Percentiles rank a stretch among this genome's conserved stretches.
Conservation (phyloP, 2,329 filamentous ascomycete species). For the Aspergillus sergii region DNA sequence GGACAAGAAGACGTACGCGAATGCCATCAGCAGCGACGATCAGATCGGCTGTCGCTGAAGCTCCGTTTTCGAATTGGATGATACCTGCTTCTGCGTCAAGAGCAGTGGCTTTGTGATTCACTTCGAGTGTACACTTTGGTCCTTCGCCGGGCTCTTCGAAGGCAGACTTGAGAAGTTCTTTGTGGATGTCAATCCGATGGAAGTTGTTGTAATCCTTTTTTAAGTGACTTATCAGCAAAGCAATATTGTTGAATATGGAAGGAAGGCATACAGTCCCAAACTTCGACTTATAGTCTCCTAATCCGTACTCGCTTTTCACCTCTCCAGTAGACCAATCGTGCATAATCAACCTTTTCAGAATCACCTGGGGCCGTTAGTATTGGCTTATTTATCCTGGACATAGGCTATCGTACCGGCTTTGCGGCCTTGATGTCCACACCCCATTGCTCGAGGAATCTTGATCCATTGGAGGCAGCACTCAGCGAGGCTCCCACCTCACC, state of each 20-base stretch:
- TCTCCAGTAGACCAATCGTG: conserved; percentile 31
- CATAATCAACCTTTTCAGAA: conserved; percentile 33
- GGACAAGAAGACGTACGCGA: conserved; percentile 19
- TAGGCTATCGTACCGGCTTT: conserved; percentile 8
- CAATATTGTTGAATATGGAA: too few relatives aligned
- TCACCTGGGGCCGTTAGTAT: conserved; percentile 19
- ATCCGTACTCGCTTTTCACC: conserved; percentile 27
- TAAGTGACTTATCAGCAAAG: neutral
- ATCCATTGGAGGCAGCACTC: conserved; percentile 25
- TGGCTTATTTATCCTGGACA: neutral
- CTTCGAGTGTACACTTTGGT: conserved; percentile 17
- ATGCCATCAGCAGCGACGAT: conserved; percentile 31
- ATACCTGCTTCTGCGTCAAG: conserved; percentile 23
- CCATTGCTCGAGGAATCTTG: conserved; percentile 26
- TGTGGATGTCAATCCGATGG: conserved; percentile 31
- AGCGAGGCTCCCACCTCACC: conserved; percentile 27
- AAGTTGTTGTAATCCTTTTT: conserved; percentile 30
- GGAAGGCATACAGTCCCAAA: conserved; percentile 1
- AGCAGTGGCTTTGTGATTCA: conserved; percentile 24
- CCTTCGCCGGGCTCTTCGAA: conserved; percentile 25
- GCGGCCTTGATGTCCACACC: conserved; percentile 20
- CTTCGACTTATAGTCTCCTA: conserved; percentile 30
- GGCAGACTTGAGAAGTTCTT: conserved; percentile 26
- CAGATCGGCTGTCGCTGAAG: conserved; percentile 19
- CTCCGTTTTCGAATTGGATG: conserved; percentile 25